These are phyloP conservation scores for Lycium ferocissimum DNA, from an alignment of 257 asterid genomes.

Conservation along the genomic window DNA sequence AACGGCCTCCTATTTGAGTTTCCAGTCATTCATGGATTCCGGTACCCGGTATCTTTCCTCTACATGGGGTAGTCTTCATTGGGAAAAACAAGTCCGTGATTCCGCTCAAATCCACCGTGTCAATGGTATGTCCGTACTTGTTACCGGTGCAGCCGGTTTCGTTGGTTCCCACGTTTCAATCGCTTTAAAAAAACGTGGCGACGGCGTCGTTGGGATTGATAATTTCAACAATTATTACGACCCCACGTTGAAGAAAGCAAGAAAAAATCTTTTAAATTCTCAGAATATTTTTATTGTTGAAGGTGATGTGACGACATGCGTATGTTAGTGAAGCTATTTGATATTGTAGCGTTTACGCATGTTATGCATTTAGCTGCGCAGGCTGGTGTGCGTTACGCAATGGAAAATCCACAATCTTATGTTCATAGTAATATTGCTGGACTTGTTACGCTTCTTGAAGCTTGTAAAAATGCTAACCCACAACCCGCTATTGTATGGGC, in stretches of 20 bases:
- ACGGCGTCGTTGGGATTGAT: conserved; percentile 36
- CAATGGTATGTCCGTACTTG: conserved; percentile 35
- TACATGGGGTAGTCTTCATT: conserved; percentile 40
- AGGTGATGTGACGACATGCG: conserved; percentile 32
- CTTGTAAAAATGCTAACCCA: conserved; percentile 34
- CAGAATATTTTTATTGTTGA: conserved; percentile 29
- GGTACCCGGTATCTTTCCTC: conserved; percentile 36
- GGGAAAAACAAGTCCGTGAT: conserved; percentile 39
- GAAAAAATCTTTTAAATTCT: conserved; percentile 26
- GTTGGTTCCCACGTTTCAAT: conserved; percentile 35
- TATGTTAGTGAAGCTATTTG: conserved; percentile 31
- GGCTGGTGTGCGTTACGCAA: conserved; percentile 41
- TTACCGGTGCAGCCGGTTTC: conserved; percentile 40
- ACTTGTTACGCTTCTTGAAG: conserved; percentile 33
- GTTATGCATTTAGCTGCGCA: conserved; percentile 42
- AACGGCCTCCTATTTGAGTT: conserved; percentile 42
- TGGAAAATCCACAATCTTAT: conserved; percentile 37
- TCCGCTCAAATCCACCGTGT: conserved; percentile 36
- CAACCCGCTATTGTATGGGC: conserved; percentile 40
- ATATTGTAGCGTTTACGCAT: conserved; percentile 37
- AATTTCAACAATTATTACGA: conserved; percentile 41
- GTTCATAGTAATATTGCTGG: conserved; percentile 42
- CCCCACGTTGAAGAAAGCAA: conserved; percentile 30
- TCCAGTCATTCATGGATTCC: conserved; percentile 36
- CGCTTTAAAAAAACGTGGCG: conserved; percentile 37